Evolutionary conservation across 495 filamentous ascomycete genomes (phyloP), one percentile per base, ranked within the genome.

Genomic region (Penicillium atrosanguineum): DNA sequence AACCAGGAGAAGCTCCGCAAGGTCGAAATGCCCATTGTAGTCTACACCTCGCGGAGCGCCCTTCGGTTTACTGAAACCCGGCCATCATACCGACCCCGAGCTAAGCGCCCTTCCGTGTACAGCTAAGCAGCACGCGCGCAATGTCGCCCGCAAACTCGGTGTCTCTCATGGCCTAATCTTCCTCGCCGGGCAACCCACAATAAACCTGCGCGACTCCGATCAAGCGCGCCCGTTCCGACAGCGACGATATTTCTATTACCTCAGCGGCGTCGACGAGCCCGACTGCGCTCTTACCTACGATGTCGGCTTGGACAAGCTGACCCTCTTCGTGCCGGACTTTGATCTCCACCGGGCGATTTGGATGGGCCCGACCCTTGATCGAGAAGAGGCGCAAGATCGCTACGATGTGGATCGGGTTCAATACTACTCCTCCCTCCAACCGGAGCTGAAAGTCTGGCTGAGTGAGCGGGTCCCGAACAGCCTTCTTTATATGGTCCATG

Each of bases 261-360:
- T 98, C 29, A 87, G 88, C 41, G 95, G 95, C 60, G 91, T 87
- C 58, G 75, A 84, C 37, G 79, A 91, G 42, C 80, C 90, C 26
- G 91, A 97, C 70, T 91, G 86, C 70, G 85, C 86, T 69, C 75
- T 91, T 46, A 85, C 89, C 48, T 95, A 97, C 79, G 85, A 94
- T 64, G 84, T 97, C 50, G 71, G 76, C 37, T 79, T 75, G 18
- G 76, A 81, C 50, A 82, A 83, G 44, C 82, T 91, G 31, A 95
- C 90, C 1, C 86, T 97, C 47, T 98, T 89, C 74, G 94, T 98
- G 53, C 95, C 94, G 3, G 85, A 91, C n/a, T 83, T 96, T 61
- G 84, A 94, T 53, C 83, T 92, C 43, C 88, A 89, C 43, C 83
- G 80, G 46, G 92, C 96, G 5, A 89, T 97, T 60, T 97, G 94